Evolutionary conservation across 352 stramenopile species (phyloP).

Genomic region (Phytophthora citricola): DNA sequence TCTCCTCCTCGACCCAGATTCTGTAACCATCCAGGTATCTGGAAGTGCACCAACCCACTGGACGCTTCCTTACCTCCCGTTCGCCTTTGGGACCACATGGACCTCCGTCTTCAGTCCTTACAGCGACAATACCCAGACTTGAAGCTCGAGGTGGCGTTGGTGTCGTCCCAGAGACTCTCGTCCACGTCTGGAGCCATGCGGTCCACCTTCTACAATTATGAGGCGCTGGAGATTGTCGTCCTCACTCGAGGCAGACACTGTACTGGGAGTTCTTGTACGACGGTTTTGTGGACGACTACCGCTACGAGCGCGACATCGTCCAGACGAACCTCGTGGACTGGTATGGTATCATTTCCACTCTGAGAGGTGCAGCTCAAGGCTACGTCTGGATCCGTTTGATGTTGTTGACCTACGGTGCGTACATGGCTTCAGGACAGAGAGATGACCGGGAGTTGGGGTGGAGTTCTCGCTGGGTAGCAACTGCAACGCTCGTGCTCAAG

Average conservation of each 20-base stretch:
- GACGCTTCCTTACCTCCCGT: constrained; percentile 17
- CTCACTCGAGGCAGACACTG: constrained; percentile 39
- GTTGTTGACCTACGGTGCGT: constrained; percentile 26
- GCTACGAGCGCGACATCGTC: constrained; percentile 55
- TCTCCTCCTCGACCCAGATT: constrained; percentile 25
- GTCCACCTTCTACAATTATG: constrained; percentile 18
- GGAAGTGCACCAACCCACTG: constrained; percentile 37
- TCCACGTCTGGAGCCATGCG: constrained; percentile 15
- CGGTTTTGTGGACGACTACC: constrained; percentile 57
- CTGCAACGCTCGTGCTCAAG: constrained; percentile 35
- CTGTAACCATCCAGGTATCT: constrained; percentile 36
- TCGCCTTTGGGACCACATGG: constrained; percentile 41
- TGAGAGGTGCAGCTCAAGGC: constrained; percentile 40
- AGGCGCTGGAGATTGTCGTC: constrained; percentile 41
- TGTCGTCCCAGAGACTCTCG: constrained; percentile 26
- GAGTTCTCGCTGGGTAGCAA: constrained; percentile 4
- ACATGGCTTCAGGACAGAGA: background rate
- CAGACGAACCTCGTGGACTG: constrained; percentile 46
- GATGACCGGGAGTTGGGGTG: background rate
- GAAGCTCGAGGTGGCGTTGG: constrained; percentile 32
- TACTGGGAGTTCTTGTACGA: constrained; percentile 22
- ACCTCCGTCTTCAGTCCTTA: constrained; percentile 30
- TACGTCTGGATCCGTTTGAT: constrained; percentile 59
- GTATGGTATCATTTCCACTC: constrained; percentile 25
- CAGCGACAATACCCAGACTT: constrained; percentile 37